Conservation (phyloP, 75 land plant species). For the Gnetum montanum region DNA sequence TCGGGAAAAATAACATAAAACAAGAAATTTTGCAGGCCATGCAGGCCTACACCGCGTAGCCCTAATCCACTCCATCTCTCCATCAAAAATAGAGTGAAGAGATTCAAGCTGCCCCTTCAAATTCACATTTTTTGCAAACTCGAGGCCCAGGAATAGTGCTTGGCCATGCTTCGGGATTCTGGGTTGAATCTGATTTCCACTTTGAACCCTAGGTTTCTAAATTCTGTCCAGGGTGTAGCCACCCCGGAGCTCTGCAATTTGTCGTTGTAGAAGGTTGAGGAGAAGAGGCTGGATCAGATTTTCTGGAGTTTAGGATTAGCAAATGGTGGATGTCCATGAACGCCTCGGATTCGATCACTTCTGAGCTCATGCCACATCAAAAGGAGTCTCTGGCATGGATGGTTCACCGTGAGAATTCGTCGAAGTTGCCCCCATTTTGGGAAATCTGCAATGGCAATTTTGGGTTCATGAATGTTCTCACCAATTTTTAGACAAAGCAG, state of each 20-base stretch:
- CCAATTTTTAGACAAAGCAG: constrained; percentile 37
- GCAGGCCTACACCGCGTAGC: no score
- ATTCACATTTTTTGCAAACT: constrained; percentile 65
- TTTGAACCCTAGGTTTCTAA: constrained; percentile 20
- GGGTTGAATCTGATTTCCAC: constrained; percentile 40
- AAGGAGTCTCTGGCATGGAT: constrained; percentile 87
- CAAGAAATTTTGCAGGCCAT: no score
- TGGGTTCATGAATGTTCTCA: constrained; percentile 51
- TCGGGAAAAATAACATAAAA: no score
- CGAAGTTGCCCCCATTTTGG: constrained; percentile 87
- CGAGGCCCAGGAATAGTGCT: constrained; percentile 17
- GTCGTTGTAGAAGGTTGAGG: constrained; percentile 23
- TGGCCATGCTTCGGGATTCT: constrained; percentile 20
- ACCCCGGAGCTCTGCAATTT: constrained; percentile 31
- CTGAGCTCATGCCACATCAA: constrained; percentile 65
- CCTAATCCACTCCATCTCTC: no score
- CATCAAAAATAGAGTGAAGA: no score
- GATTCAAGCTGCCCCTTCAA: constrained; percentile 60
- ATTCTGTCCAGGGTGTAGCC: no score
- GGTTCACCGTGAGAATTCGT: constrained; percentile 64
- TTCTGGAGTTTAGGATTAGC: constrained; percentile 31
- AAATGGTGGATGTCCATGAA: constrained; percentile 33
- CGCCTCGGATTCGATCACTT: constrained; percentile 35
- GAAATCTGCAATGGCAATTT: constrained; percentile 25
- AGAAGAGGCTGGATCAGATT: constrained; percentile 51